Evolutionary conservation across 73 alveolate genomes (phyloP).

Genomic region (Tetrahymena borealis): DNA sequence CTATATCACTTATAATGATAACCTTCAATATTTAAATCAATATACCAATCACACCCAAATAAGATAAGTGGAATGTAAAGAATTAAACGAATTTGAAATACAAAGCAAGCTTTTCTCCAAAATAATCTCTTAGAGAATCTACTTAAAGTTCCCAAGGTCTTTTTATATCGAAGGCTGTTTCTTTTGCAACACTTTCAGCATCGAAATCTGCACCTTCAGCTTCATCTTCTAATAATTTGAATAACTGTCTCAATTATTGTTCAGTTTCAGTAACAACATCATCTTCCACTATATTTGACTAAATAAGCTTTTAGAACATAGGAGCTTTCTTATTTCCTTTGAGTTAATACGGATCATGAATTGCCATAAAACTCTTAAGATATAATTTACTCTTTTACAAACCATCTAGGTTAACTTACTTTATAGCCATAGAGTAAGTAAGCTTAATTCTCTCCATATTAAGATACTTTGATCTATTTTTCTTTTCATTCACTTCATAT

Average conservation of each 20-base stretch:
- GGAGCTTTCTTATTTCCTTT: conserved; percentile 8
- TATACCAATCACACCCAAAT: conserved; percentile 22
- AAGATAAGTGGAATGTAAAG: conserved; percentile 14
- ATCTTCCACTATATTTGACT: conserved; percentile 3
- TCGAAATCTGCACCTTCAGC: conserved; percentile 39
- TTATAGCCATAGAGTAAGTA: conserved; percentile 8
- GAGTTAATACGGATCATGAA: conserved; percentile 24
- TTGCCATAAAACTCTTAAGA: conserved; percentile 10
- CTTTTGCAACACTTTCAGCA: conserved; percentile 16
- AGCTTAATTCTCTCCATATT: conserved; percentile 37
- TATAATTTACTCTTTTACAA: not conserved
- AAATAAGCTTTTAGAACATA: conserved; percentile 5
- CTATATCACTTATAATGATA: not conserved
- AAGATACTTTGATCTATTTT: conserved; percentile 21
- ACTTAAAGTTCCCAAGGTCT: conserved; percentile 29
- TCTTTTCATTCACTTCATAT: conserved; percentile 32
- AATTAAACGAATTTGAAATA: conserved; percentile 17
- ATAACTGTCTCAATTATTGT: conserved; percentile 9
- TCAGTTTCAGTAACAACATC: not conserved
- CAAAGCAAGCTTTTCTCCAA: conserved; percentile 24
- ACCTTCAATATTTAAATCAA: not conserved
- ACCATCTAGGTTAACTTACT: conserved; percentile 4
- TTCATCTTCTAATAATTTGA: conserved; percentile 23
- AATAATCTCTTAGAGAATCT: conserved; percentile 25
- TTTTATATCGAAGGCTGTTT: not conserved